Conservation (phyloP, 2,329 filamentous ascomycete species). For the Neofusicoccum laricinum region DNA sequence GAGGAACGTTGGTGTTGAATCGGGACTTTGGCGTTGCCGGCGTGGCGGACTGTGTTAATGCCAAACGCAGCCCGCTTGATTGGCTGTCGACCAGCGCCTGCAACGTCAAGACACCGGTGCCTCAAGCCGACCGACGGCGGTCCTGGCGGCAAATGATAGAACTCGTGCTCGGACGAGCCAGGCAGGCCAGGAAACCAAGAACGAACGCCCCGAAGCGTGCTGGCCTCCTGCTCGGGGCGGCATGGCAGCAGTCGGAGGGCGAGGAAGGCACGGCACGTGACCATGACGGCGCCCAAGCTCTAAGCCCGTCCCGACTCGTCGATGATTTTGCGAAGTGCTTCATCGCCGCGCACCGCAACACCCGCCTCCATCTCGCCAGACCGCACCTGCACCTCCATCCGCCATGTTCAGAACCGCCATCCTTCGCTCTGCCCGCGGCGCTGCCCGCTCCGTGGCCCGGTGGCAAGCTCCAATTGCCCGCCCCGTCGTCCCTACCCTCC, state of each 20-base stretch:
- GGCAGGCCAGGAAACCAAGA: background rate
- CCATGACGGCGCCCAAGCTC: slow-evolving; percentile 15
- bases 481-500: slow-evolving; percentile 58
- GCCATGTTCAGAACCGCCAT: slow-evolving; percentile 88
- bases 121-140: background rate
- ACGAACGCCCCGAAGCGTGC: background rate
- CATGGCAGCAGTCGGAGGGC: background rate
- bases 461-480: slow-evolving; percentile 53
- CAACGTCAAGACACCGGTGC: background rate
- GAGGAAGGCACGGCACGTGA: slow-evolving; percentile 8
- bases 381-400: slow-evolving; percentile 24
- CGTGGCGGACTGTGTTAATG: slow-evolving; percentile 6
- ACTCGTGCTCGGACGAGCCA: background rate
- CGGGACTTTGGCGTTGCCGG: slow-evolving; percentile 11
- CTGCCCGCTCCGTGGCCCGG: slow-evolving; percentile 41
- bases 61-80: background rate
- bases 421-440: slow-evolving; percentile 68
- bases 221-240: background rate
- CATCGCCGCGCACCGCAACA: slow-evolving; percentile 16
- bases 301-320: slow-evolving; percentile 14
- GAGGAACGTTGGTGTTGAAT: slow-evolving; percentile 8
- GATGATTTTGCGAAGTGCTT: slow-evolving; percentile 17
- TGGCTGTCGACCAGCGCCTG: background rate
- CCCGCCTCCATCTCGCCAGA: slow-evolving; percentile 23
- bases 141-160: background rate